Evolutionary conservation across 2,329 filamentous ascomycete species (phyloP).

Genomic region (Exophiala dermatitidis): DNA sequence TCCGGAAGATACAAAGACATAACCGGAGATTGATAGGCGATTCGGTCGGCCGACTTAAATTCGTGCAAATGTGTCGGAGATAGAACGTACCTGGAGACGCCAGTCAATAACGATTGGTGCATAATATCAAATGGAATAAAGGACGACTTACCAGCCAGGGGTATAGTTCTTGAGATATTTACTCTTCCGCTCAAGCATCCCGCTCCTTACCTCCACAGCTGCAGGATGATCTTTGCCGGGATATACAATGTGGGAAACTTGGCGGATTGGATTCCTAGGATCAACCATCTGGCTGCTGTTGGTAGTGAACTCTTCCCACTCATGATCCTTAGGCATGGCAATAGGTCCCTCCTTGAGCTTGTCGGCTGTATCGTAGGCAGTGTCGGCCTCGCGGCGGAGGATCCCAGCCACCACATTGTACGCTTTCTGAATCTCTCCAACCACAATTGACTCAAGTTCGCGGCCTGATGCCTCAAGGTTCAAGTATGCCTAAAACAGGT

Average conservation of each 20-base stretch:
- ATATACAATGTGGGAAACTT: constrained; percentile 77
- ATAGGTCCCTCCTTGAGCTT: constrained; percentile 77
- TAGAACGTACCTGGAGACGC: constrained; percentile 68
- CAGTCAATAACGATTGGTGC: constrained; percentile 1
- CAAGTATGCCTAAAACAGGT: constrained; percentile 64
- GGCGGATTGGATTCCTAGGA: constrained; percentile 69
- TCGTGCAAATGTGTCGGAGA: constrained; percentile 96
- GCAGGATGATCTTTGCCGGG: constrained; percentile 81
- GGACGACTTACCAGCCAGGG: constrained; percentile 70
- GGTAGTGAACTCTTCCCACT: constrained; percentile 79
- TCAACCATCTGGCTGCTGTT: constrained; percentile 81
- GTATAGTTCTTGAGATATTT: constrained; percentile 98
- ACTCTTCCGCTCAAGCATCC: constrained; percentile 92
- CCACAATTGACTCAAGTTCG: constrained; percentile 91
- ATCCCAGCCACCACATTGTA: constrained; percentile 92
- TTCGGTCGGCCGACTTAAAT: constrained; percentile 96
- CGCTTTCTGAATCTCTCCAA: constrained; percentile 95
- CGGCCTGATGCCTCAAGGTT: constrained; percentile 91
- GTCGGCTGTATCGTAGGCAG: constrained; percentile 68
- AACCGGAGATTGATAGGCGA: constrained; percentile 70
- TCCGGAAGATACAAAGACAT: constrained; percentile 95
- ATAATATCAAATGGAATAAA: not conserved
- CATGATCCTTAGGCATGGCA: constrained; percentile 85
- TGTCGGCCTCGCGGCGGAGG: constrained; percentile 81
- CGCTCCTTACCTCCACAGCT: constrained; percentile 76